A percentile compares a stretch with the other conserved stretches of the same genome.
These are phyloP conservation scores for Blastobotrys ciferrii DNA, from an alignment of 1,139 yeast species.

Conservation along the genomic window DNA sequence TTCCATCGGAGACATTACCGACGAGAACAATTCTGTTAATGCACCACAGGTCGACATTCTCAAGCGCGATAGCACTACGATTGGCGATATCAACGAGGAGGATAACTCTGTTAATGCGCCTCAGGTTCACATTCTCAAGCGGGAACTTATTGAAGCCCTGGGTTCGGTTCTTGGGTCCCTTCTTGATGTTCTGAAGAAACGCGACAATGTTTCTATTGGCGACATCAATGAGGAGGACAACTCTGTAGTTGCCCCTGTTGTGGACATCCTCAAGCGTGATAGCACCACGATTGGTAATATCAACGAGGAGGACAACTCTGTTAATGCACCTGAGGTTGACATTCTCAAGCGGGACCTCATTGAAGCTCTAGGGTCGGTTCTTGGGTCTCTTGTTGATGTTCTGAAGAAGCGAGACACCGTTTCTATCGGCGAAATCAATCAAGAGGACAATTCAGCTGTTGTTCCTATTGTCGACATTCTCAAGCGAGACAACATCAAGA, in stretches of 20 bases:
- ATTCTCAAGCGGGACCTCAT: neutral
- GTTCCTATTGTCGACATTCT: neutral
- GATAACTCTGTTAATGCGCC: conserved; percentile 2
- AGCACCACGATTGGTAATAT: neutral
- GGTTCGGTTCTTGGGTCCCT: neutral
- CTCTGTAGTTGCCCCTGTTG: conserved; percentile 4
- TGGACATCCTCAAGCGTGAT: conserved; percentile 4
- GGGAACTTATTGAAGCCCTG: too few relatives aligned
- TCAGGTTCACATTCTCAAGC: neutral
- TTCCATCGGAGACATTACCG: neutral
- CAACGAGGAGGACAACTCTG: neutral
- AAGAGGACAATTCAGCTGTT: conserved; percentile 4
- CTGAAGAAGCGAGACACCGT: neutral
- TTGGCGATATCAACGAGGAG: neutral
- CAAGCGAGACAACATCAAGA: neutral
- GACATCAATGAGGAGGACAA: conserved; percentile 2
- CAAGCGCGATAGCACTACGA: neutral
- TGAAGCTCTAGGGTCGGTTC: neutral
- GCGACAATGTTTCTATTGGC: neutral
- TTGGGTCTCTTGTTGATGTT: neutral
- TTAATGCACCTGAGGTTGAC: conserved; percentile 1
- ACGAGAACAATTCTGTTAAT: neutral
- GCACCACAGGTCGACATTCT: neutral
- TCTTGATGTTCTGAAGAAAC: neutral
- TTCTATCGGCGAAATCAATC: neutral